phyloP scores from a whole-genome alignment of 2,329 filamentous ascomycete species.

The Arthroderma sp. region DNA sequence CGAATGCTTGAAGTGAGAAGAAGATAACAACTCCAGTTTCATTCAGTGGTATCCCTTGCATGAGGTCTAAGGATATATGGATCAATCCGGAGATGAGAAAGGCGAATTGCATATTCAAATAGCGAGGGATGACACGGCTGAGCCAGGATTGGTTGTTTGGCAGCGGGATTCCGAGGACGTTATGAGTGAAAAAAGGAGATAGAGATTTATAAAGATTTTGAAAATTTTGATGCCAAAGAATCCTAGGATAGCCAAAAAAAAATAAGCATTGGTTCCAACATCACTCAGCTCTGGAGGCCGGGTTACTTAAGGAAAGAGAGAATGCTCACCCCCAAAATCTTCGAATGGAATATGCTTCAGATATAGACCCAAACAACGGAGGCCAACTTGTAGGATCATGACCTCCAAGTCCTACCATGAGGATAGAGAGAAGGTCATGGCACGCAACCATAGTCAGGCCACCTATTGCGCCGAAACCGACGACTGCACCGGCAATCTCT shows the following conservation, averaged over 20 bases:
- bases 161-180: neutral
- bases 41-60: constrained; percentile 1
- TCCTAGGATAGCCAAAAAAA: neutral
- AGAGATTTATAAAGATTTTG: neutral
- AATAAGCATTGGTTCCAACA: no score
- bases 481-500: constrained; percentile 2
- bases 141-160: neutral
- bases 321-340: constrained; percentile 8
- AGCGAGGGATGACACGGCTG: neutral
- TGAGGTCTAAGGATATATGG: constrained; percentile 5
- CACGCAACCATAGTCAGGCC: neutral
- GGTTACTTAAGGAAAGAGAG: neutral
- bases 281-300: no score
- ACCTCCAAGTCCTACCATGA: constrained; percentile 2
- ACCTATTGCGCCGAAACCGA: constrained; percentile 2
- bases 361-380: constrained; percentile 4
- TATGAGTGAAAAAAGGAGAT: constrained; percentile 1
- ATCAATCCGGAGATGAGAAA: constrained; percentile 6
- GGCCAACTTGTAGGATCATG: constrained; percentile 5
- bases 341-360: constrained; percentile 6
- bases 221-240: constrained; percentile 1
- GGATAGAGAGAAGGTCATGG: neutral
- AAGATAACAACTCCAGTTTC: constrained; percentile 6
- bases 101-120: constrained; percentile 3
- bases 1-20: constrained; percentile 4